A percentile compares a stretch with the other conserved stretches of the same genome.
Evolutionary conservation across 2,329 filamentous ascomycete species (phyloP).

Genomic region (Ophiosphaerella korrae): DNA sequence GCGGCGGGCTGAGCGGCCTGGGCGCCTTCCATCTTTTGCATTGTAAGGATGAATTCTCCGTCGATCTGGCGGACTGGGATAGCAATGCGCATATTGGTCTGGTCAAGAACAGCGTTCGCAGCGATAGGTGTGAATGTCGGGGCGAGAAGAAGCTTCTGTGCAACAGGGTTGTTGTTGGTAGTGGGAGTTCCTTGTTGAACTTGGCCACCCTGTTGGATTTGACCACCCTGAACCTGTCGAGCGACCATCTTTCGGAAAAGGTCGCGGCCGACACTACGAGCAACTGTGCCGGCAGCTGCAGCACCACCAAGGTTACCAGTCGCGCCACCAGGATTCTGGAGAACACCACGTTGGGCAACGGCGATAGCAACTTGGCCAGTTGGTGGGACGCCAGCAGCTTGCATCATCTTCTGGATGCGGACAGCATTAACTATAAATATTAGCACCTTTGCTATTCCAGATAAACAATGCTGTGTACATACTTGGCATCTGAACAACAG

Average conservation of each 20-base stretch:
- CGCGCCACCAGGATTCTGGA: slow-evolving; percentile 45
- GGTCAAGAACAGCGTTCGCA: slow-evolving; percentile 41
- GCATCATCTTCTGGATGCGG: slow-evolving; percentile 45
- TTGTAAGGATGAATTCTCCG: slow-evolving; percentile 45
- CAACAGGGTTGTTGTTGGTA: slow-evolving; percentile 40
- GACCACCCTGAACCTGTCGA: slow-evolving; percentile 20
- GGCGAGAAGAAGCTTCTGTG: slow-evolving; percentile 38
- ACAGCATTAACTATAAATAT: slow-evolving; percentile 40
- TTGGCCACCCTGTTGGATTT: background rate
- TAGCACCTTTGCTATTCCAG: slow-evolving; percentile 4
- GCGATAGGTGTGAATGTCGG: slow-evolving; percentile 46
- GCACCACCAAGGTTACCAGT: slow-evolving; percentile 35
- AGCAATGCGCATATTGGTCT: slow-evolving; percentile 44
- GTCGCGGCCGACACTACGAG: slow-evolving; percentile 19
- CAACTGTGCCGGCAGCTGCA: slow-evolving; percentile 8
- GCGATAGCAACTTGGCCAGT: slow-evolving; percentile 40
- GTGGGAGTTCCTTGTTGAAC: slow-evolving; percentile 31
- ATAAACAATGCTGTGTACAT: slow-evolving; percentile 9
- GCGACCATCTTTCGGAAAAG: slow-evolving; percentile 30
- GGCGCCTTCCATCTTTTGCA: slow-evolving; percentile 30
- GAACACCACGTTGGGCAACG: slow-evolving; percentile 44
- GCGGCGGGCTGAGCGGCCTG: slow-evolving; percentile 14
- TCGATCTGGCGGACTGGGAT: slow-evolving; percentile 43
- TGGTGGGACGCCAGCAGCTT: slow-evolving; percentile 36
- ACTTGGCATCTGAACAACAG: slow-evolving; percentile 46